phyloP scores from a whole-genome alignment of 306 rosid genomes.

The Prunus mume region DNA sequence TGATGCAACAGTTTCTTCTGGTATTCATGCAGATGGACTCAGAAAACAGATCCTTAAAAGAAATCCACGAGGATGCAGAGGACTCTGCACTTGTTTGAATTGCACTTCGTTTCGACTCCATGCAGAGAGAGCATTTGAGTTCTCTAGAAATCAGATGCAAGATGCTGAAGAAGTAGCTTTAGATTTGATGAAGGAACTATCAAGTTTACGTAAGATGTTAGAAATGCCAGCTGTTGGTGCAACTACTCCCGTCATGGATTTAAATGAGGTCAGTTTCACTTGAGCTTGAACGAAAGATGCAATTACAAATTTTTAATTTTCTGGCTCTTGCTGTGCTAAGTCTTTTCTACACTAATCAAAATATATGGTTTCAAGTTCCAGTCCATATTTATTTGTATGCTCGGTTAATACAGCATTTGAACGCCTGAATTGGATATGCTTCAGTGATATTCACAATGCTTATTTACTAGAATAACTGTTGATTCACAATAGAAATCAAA shows the following conservation, averaged over 20 bases:
- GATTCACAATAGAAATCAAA: not conserved
- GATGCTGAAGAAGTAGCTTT: conserved; percentile 71
- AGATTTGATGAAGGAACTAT: conserved; percentile 66
- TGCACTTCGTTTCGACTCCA: conserved; percentile 77
- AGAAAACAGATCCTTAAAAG: conserved; percentile 59
- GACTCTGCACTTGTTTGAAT: conserved; percentile 79
- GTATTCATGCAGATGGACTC: conserved; percentile 7
- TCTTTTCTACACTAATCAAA: not conserved
- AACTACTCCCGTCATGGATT: conserved; percentile 23
- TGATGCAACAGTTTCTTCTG: conserved; percentile 20
- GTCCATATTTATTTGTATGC: not conserved
- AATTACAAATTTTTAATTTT: not conserved
- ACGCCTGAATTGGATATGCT: not conserved
- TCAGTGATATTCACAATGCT: not conserved
- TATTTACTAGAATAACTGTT: not conserved
- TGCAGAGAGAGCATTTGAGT: conserved; percentile 90
- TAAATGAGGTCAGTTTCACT: conserved; percentile 42
- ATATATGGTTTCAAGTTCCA: not conserved
- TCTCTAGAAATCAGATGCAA: conserved; percentile 71
- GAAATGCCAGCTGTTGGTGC: conserved; percentile 35
- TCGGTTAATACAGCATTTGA: not conserved
- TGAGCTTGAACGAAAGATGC: not conserved
- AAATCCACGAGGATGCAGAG: conserved; percentile 91
- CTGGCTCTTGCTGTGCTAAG: not conserved
- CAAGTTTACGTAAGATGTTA: conserved; percentile 45